Base-by-base conservation (phyloP, 73 alveolate genomes). In the Paramecium caudatum region DNA sequence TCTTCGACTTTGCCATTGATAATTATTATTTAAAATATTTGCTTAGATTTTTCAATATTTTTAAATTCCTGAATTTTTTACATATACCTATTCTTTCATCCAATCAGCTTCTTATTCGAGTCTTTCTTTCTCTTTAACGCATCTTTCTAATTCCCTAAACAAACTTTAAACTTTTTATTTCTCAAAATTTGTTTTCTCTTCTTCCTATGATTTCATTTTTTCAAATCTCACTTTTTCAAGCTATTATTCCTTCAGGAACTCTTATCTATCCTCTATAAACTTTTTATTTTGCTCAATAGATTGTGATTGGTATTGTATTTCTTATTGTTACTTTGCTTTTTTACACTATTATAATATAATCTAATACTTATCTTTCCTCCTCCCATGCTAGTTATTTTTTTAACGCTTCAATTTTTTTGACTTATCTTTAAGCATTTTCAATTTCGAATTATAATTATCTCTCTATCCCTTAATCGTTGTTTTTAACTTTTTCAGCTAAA, bases 1-100 rank as follows among this genome's bases (percentile, higher is more conserved):
- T 74, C 88, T 74, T 74, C 17, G 88, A 74, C 88, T 74, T 74
- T 63, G 88, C 88, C 88, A 74, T 74, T 45, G 88, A 74, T 37
- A 15, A 74, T 41, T 41, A 74, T 41, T 74, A 74, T 74, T 74
- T 74, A 74, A 41, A 41, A 55, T 55, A 55, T 55, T 55, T 55
- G 30, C 30, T 55, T 74, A 45, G 88, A 74, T 74, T 37, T 74
- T 37, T 74, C 39, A 27, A 27, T 74, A 27, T 43, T 27, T 68
- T 68, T 37, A 68, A 68, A 68, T 68, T 34, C 45, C 80, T 55
- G 23, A 55, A 55, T 55, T 55, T 55, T 68, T 68, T 68, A 34
- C 19, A 68, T 43, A 68, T 10, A 68, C 84, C 32, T 33, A 37
- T 34, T 68, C 17, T 3, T 68, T 32, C 47, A 68, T 32, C 50